Base-by-base conservation (phyloP, 805 yeast genomes). In the Candida sphagnicola region DNA sequence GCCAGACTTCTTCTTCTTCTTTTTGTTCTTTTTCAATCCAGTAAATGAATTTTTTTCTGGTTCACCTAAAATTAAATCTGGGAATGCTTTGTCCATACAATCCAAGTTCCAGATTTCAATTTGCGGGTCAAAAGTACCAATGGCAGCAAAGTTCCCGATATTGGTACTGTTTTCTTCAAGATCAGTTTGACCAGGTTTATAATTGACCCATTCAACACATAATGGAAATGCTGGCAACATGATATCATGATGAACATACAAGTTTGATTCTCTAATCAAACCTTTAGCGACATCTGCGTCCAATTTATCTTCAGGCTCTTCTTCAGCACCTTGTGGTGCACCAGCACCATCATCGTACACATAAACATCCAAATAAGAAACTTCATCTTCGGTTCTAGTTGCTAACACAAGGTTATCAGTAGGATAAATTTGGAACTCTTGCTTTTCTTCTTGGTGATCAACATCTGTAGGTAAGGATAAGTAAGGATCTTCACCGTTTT, bases 61-160 rank as follows among this genome's bases (percentile, higher is more conserved):
- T 56, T 85, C 95, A 37, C 99, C 98, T 43, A 93, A 71, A 45
- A 93, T 88, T 49, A 85, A 75, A 56, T 90, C 96, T 11, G 99
- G 99, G 74, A 86, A 91, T 18, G 95, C 91, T 54, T 88, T 88
- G 50, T 93, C 98, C 25, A 91, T 71, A 46, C 83, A 80, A 59
- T 93, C 99, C 53, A 93, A 70, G 62, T 93, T 89, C 98, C 98
- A 93, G 44, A 93, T 76, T 65, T 93, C 99, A 61, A 93, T 91
- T 56, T 85, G 95, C 29, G 99, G 99, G 51, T 91, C 98, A 59
- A 93, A 91, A 2, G 98, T 86, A 57, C 98, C 98, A 47, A 93
- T 72, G 11, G 99, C 99, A 2, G 95, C 98, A 62, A 87, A 89
- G 62, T 89, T 93, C 8, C 95, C 96, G 21, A 80, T 65, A 44